phyloP scores from a whole-genome alignment of 306 rosid species.

The Boehmeria nivea region DNA sequence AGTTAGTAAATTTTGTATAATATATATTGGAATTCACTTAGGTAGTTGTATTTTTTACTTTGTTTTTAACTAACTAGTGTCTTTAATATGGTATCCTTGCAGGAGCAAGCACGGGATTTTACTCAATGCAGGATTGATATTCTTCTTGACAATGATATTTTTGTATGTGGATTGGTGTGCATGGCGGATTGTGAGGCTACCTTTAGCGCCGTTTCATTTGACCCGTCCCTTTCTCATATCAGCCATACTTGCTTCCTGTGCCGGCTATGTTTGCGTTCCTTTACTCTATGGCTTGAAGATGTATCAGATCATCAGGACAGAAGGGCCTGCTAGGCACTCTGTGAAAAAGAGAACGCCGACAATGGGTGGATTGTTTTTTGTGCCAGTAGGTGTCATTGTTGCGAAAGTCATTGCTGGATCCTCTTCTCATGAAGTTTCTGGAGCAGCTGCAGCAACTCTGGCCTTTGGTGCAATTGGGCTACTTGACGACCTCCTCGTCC shows the following conservation, averaged over 20 bases:
- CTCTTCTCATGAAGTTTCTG: slow-evolving; percentile 70
- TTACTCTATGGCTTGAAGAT: slow-evolving; percentile 49
- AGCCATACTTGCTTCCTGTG: slow-evolving; percentile 60
- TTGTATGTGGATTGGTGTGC: slow-evolving; percentile 86
- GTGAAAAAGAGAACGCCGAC: slow-evolving; percentile 61
- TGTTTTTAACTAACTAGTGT: slow-evolving; percentile 17
- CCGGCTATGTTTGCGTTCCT: slow-evolving; percentile 84
- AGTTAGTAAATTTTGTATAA: neutral
- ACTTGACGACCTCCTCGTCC: slow-evolving; percentile 57
- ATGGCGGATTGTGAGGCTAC: slow-evolving; percentile 83
- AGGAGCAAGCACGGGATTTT: slow-evolving; percentile 63
- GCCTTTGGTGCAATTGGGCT: slow-evolving; percentile 88
- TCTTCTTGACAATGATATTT: slow-evolving; percentile 50
- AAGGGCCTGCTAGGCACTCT: slow-evolving; percentile 45
- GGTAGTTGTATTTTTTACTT: too few relatives aligned
- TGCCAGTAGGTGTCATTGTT: slow-evolving; percentile 74
- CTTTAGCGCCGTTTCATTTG: slow-evolving; percentile 68
- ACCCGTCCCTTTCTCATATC: slow-evolving; percentile 77
- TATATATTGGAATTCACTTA: slow-evolving; percentile 8
- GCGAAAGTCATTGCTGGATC: slow-evolving; percentile 46
- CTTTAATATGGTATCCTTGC: slow-evolving; percentile 30
- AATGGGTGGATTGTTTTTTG: slow-evolving; percentile 85
- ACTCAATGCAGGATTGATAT: slow-evolving; percentile 52
- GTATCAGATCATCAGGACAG: slow-evolving; percentile 54
- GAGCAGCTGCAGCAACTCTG: slow-evolving; percentile 61